A percentile compares a stretch with the other conserved stretches of the same genome.
phyloP scores from a whole-genome alignment of 2,329 filamentous ascomycete genomes.

The Colletotrichum euphorbiae region DNA sequence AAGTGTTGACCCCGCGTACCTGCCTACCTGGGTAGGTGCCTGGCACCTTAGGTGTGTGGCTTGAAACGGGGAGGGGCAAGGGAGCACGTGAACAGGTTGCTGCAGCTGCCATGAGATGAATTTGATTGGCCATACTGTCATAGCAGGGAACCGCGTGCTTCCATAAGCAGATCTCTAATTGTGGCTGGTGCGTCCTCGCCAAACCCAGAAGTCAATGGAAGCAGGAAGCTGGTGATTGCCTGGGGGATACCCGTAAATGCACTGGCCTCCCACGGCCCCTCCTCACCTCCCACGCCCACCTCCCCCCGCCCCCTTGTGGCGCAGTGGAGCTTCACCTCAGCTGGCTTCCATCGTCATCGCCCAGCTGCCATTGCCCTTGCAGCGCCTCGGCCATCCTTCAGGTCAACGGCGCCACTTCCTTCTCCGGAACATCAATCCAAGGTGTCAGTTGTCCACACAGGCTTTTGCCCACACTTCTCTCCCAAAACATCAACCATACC shows the following conservation, averaged over 20 bases:
- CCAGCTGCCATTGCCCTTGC: constrained; percentile 18
- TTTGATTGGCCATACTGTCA: background rate
- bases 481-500: background rate
- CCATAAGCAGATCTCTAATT: constrained; percentile 9
- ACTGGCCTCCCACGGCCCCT: background rate
- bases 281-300: constrained; percentile 18
- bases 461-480: background rate
- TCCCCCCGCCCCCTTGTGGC: constrained; percentile 27
- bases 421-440: constrained; percentile 9
- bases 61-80: background rate
- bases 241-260: constrained; percentile 11
- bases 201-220: constrained; percentile 29
- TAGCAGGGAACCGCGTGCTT: background rate
- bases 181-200: constrained; percentile 14
- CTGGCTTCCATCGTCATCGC: constrained; percentile 34
- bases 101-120: too few relatives aligned
- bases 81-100: too few relatives aligned
- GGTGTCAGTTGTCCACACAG: constrained; percentile 16
- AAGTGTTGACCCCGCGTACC: constrained; percentile 33
- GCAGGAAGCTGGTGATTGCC: constrained; percentile 34
- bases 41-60: constrained; percentile 1
- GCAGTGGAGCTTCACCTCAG: constrained; percentile 37
- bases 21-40: background rate
- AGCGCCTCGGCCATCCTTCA: background rate
- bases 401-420: background rate